A percentile compares a stretch with the other conserved stretches of the same genome.
Evolutionary conservation across 1,284 basidiomycete genomes (phyloP).

Genomic region (Marasmius oreades): DNA sequence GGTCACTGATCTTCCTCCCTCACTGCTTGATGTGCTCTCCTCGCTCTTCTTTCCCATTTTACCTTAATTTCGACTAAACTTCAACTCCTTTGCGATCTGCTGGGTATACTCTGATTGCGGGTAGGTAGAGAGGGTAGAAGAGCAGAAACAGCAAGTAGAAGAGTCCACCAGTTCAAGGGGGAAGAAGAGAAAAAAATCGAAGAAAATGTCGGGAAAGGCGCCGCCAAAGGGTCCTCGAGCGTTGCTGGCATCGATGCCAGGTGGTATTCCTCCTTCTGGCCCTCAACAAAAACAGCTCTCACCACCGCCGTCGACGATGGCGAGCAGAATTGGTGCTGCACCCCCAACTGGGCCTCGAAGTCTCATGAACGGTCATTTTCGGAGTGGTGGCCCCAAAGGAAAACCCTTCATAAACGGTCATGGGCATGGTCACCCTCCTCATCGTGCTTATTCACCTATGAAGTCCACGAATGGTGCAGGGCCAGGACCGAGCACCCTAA

Average conservation of each 20-base stretch:
- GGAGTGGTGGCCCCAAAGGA: conserved; percentile 12
- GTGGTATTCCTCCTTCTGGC: background rate
- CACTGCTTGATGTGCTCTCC: background rate
- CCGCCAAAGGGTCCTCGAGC: conserved; percentile 72
- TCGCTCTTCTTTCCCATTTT: background rate
- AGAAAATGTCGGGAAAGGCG: conserved; percentile 66
- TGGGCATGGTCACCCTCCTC: conserved; percentile 1
- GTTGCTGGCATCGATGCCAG: conserved; percentile 31
- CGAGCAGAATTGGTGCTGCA: conserved; percentile 39
- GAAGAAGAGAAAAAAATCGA: background rate
- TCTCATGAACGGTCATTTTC: conserved; percentile 33
- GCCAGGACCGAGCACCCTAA: conserved; percentile 20
- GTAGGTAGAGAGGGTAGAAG: background rate
- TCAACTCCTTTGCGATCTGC: background rate
- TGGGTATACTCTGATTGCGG: background rate
- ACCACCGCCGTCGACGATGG: conserved; percentile 18
- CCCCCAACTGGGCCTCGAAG: conserved; percentile 61
- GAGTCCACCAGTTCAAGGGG: background rate
- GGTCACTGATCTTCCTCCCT: background rate
- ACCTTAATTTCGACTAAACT: background rate
- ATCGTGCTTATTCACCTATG: background rate
- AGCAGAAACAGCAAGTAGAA: background rate
- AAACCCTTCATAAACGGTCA: conserved; percentile 9
- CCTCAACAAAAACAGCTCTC: background rate
- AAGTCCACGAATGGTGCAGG: conserved; percentile 2